Evolutionary conservation across 129 eudicot species (phyloP).

Genomic region (Flaveria ramosissima): DNA sequence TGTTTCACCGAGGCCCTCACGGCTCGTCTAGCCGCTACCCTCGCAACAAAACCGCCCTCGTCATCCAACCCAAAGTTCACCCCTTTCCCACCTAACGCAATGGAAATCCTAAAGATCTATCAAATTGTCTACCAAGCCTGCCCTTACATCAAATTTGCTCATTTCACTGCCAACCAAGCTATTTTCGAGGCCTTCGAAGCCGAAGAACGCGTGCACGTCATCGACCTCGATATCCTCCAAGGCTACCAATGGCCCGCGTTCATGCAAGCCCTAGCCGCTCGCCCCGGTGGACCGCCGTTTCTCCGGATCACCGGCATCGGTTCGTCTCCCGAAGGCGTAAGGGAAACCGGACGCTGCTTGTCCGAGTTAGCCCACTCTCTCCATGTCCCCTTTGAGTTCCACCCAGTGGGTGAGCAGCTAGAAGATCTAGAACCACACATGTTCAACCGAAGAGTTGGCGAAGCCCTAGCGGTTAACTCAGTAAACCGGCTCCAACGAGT

Average conservation of each 20-base stretch:
- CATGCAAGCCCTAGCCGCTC: constrained; percentile 76
- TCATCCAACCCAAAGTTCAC: constrained; percentile 51
- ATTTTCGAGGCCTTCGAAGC: constrained; percentile 73
- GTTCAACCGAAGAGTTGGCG: constrained; percentile 73
- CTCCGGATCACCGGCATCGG: constrained; percentile 75
- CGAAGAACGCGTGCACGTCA: constrained; percentile 72
- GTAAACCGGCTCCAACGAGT: constrained; percentile 72
- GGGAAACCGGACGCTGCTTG: constrained; percentile 68
- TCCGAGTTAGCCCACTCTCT: constrained; percentile 66
- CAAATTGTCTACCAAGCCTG: constrained; percentile 79
- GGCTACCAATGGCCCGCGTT: constrained; percentile 87
- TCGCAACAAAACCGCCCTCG: constrained; percentile 52
- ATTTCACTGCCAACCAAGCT: constrained; percentile 80
- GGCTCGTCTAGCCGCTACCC: constrained; percentile 64
- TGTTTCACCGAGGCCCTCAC: constrained; percentile 78
- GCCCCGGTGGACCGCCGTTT: constrained; percentile 71
- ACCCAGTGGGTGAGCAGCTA: constrained; percentile 57
- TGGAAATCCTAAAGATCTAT: constrained; percentile 71
- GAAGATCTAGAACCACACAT: constrained; percentile 70
- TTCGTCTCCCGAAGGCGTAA: constrained; percentile 52
- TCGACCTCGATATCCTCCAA: constrained; percentile 76
- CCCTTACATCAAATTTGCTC: constrained; percentile 77
- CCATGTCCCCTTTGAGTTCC: constrained; percentile 71
- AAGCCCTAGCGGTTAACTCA: constrained; percentile 75
- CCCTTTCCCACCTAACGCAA: constrained; percentile 66